Conservation (phyloP, 345 rosid genomes). For the Streptanthus diversifolius region DNA sequence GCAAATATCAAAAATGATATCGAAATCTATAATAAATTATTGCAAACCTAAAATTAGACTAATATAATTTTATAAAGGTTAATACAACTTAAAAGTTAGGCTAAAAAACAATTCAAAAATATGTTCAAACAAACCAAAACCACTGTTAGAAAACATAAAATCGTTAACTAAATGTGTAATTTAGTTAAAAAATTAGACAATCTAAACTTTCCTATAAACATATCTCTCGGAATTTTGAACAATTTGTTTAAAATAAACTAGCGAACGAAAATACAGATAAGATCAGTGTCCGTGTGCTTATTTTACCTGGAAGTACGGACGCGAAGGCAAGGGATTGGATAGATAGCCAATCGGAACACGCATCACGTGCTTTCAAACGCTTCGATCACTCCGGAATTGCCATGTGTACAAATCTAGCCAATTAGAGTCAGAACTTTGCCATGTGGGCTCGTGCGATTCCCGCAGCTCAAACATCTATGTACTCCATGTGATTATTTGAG, state of each 20-base stretch:
- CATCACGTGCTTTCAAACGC: constrained; percentile 33
- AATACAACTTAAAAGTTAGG: too few species aligned
- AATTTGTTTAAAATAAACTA: neutral
- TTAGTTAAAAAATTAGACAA: too few species aligned
- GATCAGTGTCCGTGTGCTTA: constrained; percentile 30
- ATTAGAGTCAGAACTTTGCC: constrained; percentile 31
- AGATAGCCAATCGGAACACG: constrained; percentile 32
- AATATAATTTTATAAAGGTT: too few species aligned
- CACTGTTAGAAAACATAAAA: too few species aligned
- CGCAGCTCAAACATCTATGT: constrained; percentile 27
- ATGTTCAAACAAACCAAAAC: too few species aligned
- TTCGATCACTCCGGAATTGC: constrained; percentile 19
- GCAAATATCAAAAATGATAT: too few species aligned
- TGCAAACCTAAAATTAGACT: too few species aligned
- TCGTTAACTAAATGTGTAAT: too few species aligned
- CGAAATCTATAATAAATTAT: too few species aligned
- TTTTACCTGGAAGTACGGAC: constrained; percentile 27
- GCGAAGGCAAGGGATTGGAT: constrained; percentile 26
- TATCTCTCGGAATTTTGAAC: neutral
- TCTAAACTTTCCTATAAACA: too few species aligned
- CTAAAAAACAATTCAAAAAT: too few species aligned
- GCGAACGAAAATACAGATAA: neutral
- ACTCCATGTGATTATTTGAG: constrained; percentile 30
- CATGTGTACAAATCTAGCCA: constrained; percentile 29
- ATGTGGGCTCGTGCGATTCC: constrained; percentile 38